Conservation (phyloP, 179 eudicot species). For the Camellia oleifera region DNA sequence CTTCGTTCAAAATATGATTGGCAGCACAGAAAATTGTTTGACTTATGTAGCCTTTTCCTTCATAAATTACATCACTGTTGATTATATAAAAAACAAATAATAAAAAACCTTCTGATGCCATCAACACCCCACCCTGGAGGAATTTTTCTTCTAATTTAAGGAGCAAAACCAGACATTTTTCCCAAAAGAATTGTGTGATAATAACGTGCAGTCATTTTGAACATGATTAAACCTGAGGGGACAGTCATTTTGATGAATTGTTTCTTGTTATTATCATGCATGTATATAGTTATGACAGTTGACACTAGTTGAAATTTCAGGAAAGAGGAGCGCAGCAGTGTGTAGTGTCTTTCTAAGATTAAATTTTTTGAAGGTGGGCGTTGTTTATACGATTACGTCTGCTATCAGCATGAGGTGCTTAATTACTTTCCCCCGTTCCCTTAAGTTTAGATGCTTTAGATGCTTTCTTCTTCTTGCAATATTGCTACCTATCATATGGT, state of each 20-base stretch:
- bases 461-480: slow-evolving; percentile 7
- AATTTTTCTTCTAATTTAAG: not conserved
- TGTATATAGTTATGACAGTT: slow-evolving; percentile 7
- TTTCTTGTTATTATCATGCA: not conserved
- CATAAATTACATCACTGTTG: not conserved
- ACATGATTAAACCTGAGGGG: slow-evolving; percentile 1
- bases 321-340: slow-evolving; percentile 49
- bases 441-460: not conserved
- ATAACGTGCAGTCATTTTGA: not conserved
- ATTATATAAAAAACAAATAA: not conserved
- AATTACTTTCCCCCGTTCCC: not conserved
- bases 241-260: slow-evolving; percentile 1
- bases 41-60: not conserved
- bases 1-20: not conserved
- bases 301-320: slow-evolving; percentile 37
- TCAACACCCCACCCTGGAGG: not conserved
- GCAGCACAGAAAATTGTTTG: too few relatives aligned
- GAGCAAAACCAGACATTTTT: not conserved
- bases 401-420: slow-evolving; percentile 69
- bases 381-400: slow-evolving; percentile 71
- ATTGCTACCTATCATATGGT: not conserved
- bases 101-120: not conserved
- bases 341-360: slow-evolving; percentile 51
- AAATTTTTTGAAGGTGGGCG: slow-evolving; percentile 57
- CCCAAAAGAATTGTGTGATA: not conserved